Evolutionary conservation across 352 stramenopile genomes (phyloP).

Genomic region (Globisporangium rhizosaccharum): DNA sequence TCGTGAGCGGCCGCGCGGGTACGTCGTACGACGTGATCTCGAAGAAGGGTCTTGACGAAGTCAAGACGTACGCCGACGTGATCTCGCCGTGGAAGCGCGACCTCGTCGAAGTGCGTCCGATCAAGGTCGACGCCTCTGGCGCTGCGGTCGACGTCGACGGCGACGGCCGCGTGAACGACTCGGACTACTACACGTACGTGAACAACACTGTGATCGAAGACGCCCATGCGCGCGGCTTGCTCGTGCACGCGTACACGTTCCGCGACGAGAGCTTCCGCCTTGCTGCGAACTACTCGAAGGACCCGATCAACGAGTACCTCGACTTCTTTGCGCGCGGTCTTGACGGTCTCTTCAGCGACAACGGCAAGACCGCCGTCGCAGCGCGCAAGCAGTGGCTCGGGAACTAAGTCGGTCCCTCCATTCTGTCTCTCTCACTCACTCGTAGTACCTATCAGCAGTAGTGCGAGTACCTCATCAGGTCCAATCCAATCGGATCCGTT

Average conservation of each 20-base stretch:
- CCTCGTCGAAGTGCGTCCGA: slow-evolving; percentile 45
- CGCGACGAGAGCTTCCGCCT: slow-evolving; percentile 62
- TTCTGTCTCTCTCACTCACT: neutral
- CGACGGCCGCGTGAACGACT: slow-evolving; percentile 52
- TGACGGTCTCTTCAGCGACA: slow-evolving; percentile 59
- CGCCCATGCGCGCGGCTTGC: slow-evolving; percentile 45
- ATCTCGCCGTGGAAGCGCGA: slow-evolving; percentile 84
- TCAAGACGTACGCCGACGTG: slow-evolving; percentile 57
- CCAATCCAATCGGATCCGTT: no score
- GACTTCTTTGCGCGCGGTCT: slow-evolving; percentile 58
- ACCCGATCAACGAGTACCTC: slow-evolving; percentile 56
- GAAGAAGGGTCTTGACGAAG: slow-evolving; percentile 47
- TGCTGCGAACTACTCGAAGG: slow-evolving; percentile 54
- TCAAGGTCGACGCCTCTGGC: slow-evolving; percentile 32
- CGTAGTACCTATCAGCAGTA: neutral
- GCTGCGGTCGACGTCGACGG: slow-evolving; percentile 55
- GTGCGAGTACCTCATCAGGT: no score
- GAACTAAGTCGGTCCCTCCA: slow-evolving; percentile 3
- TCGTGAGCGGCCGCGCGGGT: slow-evolving; percentile 40
- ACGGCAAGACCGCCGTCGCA: slow-evolving; percentile 46
- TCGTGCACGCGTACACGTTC: slow-evolving; percentile 64
- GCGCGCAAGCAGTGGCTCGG: slow-evolving; percentile 34
- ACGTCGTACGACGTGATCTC: slow-evolving; percentile 54
- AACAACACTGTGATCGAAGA: slow-evolving; percentile 41
- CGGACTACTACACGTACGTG: slow-evolving; percentile 47